Evolutionary conservation across 2,329 filamentous ascomycete species (phyloP), one percentile per base, ranked within the genome.

Genomic region (Cladosporium sp.): DNA sequence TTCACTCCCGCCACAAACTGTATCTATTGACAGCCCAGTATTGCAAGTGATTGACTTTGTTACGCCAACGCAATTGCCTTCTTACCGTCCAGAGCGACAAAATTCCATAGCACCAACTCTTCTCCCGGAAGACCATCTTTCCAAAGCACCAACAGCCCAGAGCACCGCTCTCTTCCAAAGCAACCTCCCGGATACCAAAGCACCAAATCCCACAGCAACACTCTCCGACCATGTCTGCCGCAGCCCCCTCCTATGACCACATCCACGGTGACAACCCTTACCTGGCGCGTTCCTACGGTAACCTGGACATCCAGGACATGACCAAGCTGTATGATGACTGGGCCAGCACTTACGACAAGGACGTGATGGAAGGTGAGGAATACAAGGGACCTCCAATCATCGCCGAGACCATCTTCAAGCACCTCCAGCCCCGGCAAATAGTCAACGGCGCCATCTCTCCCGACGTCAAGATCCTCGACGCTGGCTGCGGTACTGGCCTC

Each of bases 401-500:
- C 13, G 72, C 67, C 7, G 59, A 69, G 38, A 62, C 66, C 3
- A 62, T 67, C 30, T 33, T 36, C 36, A 40, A 33, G 27, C 36
- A 54, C 38, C 35, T 53, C 43, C 43, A 49, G 50, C 32, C 52
- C 62, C 16, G 56, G 27, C 38, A 50, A 38, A 61, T 15, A 59
- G 36, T 39, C 16, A 16, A 25, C n/a, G 27, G 16, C 29, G 35
- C 39, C 27, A 48, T 48, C 38, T 22, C 45, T n/a, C 45, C 45
- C 27, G 38, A 36, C 2, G 45, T 62, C 6, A 48, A 55, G 2
- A 72, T 80, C 49, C 69, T 78, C 0, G 78, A 80, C 52, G 77
- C 77, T 18, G 78, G 78, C n/a, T 79, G 77, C 51, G 78, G 78
- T 3, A 80, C 77, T 0, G 78, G 78, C 0, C 70, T 78, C 7